A percentile compares a stretch with the other conserved stretches of the same genome.
These are phyloP conservation scores for Phaeolepiota aurea DNA, from an alignment of 768 basidiomycete species.

Conservation along the genomic window DNA sequence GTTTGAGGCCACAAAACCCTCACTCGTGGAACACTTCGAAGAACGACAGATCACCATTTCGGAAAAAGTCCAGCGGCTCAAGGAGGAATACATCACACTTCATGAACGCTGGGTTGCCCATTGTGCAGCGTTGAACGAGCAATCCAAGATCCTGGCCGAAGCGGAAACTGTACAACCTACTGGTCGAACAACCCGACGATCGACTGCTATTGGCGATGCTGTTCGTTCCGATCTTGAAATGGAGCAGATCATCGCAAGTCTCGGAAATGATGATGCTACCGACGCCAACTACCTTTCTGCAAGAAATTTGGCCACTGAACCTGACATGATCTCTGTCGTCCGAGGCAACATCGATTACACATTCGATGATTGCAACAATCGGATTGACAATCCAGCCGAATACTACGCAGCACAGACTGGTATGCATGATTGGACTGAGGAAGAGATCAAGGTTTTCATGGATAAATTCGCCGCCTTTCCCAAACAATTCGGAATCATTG, in stretches of 20 bases:
- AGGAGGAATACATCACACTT: constrained; percentile 56
- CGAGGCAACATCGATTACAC: constrained; percentile 49
- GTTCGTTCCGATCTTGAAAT: constrained; percentile 94
- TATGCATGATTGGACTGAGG: constrained; percentile 82
- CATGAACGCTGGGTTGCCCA: constrained; percentile 70
- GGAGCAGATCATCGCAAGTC: constrained; percentile 92
- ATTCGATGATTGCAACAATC: constrained; percentile 82
- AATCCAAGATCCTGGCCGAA: constrained; percentile 36
- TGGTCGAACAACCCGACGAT: constrained; percentile 65
- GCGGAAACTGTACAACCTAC: constrained; percentile 27
- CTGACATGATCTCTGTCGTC: constrained; percentile 80
- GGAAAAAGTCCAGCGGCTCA: constrained; percentile 49
- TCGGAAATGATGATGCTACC: constrained; percentile 88
- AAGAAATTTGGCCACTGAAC: constrained; percentile 78
- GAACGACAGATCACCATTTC: constrained; percentile 39
- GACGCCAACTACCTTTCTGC: constrained; percentile 86
- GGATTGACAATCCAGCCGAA: constrained; percentile 65
- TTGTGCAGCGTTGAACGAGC: constrained; percentile 61
- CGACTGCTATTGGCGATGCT: constrained; percentile 75
- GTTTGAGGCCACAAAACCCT: constrained; percentile 34
- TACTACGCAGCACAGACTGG: constrained; percentile 70
- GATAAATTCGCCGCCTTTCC: constrained; percentile 79
- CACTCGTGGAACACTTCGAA: constrained; percentile 46
- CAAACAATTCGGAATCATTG: constrained; percentile 94
- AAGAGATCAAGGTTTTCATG: constrained; percentile 72